A percentile compares a stretch with the other conserved stretches of the same genome.
Evolutionary conservation across 2,329 filamentous ascomycete genomes (phyloP).

Genomic region (Parascedosporium putredinis): DNA sequence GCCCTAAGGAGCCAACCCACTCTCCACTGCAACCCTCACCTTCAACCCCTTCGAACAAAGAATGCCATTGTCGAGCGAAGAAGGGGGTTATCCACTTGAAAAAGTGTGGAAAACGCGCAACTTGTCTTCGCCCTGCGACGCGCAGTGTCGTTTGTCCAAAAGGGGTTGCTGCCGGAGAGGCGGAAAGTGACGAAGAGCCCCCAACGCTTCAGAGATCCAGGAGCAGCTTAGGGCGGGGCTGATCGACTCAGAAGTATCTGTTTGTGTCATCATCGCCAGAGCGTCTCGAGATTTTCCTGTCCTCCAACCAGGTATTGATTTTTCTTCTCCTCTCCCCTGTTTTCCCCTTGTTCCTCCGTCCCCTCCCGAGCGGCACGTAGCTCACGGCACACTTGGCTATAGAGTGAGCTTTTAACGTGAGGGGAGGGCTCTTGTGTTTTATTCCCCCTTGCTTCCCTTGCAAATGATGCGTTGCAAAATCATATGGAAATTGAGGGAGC

Average conservation of each 20-base stretch:
- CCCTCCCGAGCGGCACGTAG: too few relatives aligned
- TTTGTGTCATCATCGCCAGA: constrained; percentile 53
- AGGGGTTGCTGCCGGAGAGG: not conserved
- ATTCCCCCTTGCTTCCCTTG: too few relatives aligned
- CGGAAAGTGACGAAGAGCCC: not conserved
- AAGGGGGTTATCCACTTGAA: constrained; percentile 9
- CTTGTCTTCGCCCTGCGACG: too few relatives aligned
- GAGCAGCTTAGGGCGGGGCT: not conserved
- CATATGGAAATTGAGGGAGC: not conserved
- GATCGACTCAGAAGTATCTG: constrained; percentile 66
- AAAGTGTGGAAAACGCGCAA: constrained; percentile 8
- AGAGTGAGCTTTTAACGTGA: not conserved
- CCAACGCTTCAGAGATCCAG: too few relatives aligned
- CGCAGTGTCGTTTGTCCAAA: too few relatives aligned
- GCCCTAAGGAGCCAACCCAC: too few relatives aligned
- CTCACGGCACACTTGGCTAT: not conserved
- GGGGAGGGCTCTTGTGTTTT: too few relatives aligned
- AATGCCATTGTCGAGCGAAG: not conserved
- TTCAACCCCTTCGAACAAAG: not conserved
- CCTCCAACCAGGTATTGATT: constrained; percentile 6
- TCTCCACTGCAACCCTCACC: not conserved
- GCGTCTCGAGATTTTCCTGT: constrained; percentile 12
- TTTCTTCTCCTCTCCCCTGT: too few relatives aligned
- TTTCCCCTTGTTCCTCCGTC: too few relatives aligned
- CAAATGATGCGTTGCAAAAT: not conserved